Evolutionary conservation across 2,329 filamentous ascomycete genomes (phyloP).

Genomic region (Monosporascus sp.): DNA sequence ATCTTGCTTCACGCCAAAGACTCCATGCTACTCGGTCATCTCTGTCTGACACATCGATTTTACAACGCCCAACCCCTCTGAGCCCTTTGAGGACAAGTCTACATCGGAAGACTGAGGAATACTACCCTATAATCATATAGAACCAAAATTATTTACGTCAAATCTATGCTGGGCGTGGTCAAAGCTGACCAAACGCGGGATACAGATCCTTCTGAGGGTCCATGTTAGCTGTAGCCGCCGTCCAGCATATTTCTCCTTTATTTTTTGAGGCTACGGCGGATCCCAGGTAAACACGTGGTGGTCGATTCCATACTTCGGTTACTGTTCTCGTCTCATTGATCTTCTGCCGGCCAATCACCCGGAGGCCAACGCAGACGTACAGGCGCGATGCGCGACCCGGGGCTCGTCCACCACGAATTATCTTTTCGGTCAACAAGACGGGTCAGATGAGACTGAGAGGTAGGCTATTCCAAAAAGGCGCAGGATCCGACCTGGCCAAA

Average conservation of each 20-base stretch:
- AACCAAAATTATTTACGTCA: background rate
- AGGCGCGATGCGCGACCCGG: background rate
- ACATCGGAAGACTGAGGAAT: conserved; percentile 3
- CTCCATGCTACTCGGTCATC: too few species aligned
- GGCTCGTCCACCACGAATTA: background rate
- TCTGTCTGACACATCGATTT: too few species aligned
- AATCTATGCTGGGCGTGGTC: too few species aligned
- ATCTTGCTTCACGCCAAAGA: too few species aligned
- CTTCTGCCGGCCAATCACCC: conserved; percentile 14
- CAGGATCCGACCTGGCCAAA: background rate
- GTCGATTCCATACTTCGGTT: conserved; percentile 10
- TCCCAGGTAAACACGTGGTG: conserved; percentile 23
- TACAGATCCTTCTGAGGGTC: conserved; percentile 1
- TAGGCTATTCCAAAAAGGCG: background rate
- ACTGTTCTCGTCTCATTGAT: conserved; percentile 7
- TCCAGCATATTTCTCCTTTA: conserved; percentile 12
- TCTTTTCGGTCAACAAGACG: background rate
- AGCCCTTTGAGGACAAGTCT: too few species aligned
- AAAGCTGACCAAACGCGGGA: conserved; percentile 1
- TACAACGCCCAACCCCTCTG: too few species aligned
- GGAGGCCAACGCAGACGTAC: background rate
- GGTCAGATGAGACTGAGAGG: background rate
- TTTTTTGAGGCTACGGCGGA: conserved; percentile 20
- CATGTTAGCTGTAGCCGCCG: background rate
- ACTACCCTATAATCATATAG: conserved; percentile 15